Evolutionary conservation across 2,329 filamentous ascomycete species (phyloP), one percentile per base, ranked within the genome.

Genomic region (Septoria linicola): DNA sequence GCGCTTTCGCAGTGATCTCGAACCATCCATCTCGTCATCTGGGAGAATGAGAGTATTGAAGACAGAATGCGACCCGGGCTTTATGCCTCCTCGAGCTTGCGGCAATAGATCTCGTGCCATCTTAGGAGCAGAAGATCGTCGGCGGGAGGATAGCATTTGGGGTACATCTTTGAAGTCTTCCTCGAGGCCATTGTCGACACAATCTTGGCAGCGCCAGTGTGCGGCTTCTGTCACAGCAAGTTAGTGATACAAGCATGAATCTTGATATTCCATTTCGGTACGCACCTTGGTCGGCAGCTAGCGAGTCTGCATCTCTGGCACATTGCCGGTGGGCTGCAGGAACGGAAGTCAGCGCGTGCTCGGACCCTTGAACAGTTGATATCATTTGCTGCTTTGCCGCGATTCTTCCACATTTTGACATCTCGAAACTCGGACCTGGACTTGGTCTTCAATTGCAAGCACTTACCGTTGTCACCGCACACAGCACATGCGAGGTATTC

Each of bases 281-380:
- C 79, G 70, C 79, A 90, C 88, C 80, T 69, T 84, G 79, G 55
- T 82, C 79, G 58, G 78, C 72, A 61, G 73, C 74, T 63, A 88
- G 73, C 58, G 81, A 81, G 53, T 80, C 80, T 67, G 82, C 81
- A 67, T 87, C 81, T 66, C 86, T 83, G 52, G 89, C 91, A 73
- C 92, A 96, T 79, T 93, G 87, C 69, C 87, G 84, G 76, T 97
- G 92, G 65, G 90, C 92, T 96, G 75, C 67, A 75, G 67, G 66
- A 64, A 71, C 69, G 71, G 65, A 68, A 69, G 71, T 75, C 71
- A 74, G 75, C 65, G 56, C 50, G 44, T 48, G 58, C 58, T 63
- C 66, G 66, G 67, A 65, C 64, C 66, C 66, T 64, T 60, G 59
- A 60, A 59, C 60, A 36, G 43, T 56, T 60, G 51, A 57, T 58